A percentile compares a stretch with the other conserved stretches of the same genome.
phyloP scores from a whole-genome alignment of 768 basidiomycete species.

The Gelatoporia subvermispora region DNA sequence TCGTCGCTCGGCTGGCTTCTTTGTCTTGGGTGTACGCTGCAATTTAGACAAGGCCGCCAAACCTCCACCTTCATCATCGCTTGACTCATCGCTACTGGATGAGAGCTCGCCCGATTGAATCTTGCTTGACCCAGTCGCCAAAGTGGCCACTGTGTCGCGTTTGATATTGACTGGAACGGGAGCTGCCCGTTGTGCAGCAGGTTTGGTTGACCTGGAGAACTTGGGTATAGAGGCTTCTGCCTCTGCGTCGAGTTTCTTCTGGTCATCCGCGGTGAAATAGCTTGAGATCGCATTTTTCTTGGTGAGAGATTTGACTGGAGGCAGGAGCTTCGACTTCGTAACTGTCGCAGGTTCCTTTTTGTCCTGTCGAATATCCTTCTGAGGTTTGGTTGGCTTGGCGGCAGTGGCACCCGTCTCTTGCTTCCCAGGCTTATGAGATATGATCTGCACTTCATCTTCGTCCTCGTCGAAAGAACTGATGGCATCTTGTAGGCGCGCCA shows the following conservation, averaged over 20 bases:
- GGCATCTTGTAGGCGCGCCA: slow-evolving; percentile 62
- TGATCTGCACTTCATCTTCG: slow-evolving; percentile 55
- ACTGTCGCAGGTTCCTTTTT: slow-evolving; percentile 3
- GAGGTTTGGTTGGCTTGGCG: slow-evolving; percentile 4
- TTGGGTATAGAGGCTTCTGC: slow-evolving; percentile 34
- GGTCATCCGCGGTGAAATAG: slow-evolving; percentile 25
- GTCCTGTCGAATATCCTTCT: slow-evolving; percentile 3
- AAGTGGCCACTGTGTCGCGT: neutral
- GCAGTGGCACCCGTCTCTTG: slow-evolving; percentile 1
- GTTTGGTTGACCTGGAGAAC: slow-evolving; percentile 21
- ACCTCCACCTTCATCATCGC: slow-evolving; percentile 34
- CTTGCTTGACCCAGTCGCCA: slow-evolving; percentile 2
- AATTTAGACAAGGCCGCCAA: slow-evolving; percentile 53
- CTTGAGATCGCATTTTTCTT: slow-evolving; percentile 11
- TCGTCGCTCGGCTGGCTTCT: slow-evolving; percentile 53
- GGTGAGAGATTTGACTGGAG: neutral
- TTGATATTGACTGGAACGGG: neutral
- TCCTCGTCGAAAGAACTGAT: slow-evolving; percentile 60
- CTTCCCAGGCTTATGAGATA: slow-evolving; percentile 32
- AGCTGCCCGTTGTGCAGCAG: neutral
- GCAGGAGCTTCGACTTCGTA: neutral
- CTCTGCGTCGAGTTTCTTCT: slow-evolving; percentile 29
- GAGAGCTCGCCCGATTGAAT: slow-evolving; percentile 27
- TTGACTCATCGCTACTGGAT: slow-evolving; percentile 45
- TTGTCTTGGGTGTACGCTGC: slow-evolving; percentile 56